Percentiles rank a stretch among this genome's conserved stretches.
phyloP scores from a whole-genome alignment of 306 rosid species.

The Hippophae tibetana region DNA sequence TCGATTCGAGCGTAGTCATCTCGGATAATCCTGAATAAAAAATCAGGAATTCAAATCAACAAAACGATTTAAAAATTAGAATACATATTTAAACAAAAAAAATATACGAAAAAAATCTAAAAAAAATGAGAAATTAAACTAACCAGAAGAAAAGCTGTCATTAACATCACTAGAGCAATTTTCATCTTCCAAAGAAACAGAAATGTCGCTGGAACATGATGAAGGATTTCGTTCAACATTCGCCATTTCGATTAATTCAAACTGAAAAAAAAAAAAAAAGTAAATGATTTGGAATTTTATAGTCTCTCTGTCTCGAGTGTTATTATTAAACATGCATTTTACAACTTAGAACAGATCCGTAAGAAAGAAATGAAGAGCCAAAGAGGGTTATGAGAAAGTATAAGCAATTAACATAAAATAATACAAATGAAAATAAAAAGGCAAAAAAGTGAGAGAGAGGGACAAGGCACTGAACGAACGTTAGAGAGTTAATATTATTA shows the following conservation, averaged over 20 bases:
- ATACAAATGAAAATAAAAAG: no score
- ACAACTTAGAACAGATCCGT: no score
- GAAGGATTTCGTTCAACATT: conserved; percentile 18
- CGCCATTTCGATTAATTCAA: neutral
- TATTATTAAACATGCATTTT: no score
- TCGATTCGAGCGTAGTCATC: conserved; percentile 20
- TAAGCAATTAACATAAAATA: no score
- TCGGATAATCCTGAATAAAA: conserved; percentile 34
- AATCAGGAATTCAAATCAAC: conserved; percentile 3
- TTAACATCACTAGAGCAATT: conserved; percentile 7
- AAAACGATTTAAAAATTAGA: conserved; percentile 2
- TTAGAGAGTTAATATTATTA: no score
- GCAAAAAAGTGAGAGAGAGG: no score
- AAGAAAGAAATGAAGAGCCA: no score
- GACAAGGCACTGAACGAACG: no score
- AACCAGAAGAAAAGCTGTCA: conserved; percentile 19
- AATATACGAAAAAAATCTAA: neutral
- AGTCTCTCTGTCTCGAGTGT: no score
- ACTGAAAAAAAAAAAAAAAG: neutral
- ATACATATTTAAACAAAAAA: neutral
- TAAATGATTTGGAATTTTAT: no score
- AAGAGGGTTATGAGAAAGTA: no score
- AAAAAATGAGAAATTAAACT: neutral
- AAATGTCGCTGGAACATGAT: conserved; percentile 24
- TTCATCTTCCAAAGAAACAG: conserved; percentile 31